Base-by-base conservation (phyloP, 2,329 filamentous ascomycete genomes). In the Neofusicoccum kwambonambiense region DNA sequence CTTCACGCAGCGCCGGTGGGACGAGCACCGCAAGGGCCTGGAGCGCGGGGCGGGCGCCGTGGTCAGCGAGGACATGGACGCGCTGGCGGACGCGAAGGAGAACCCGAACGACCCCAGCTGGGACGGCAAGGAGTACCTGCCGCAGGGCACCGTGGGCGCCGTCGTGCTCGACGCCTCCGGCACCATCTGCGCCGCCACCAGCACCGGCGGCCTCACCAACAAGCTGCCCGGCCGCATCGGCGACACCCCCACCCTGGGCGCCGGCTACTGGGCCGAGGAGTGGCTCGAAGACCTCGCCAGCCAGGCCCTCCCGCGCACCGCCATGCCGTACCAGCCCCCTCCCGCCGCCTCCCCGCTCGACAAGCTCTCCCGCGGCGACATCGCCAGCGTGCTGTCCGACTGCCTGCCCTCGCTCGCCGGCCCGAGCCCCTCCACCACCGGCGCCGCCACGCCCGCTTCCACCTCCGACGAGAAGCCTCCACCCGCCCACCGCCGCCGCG, bases 231-330 rank as follows among this genome's bases (percentile, higher is more conserved):
- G 92, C 0, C 83, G 93, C 19, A 89, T 96, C 68, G 93, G 93
- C 0, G 93, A 97, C 74, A 97, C 93, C 11, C 92, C 93, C 0
- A 90, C 89, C 0, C 80, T 93, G 0, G 93, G 93, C 0, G 90
- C 92, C 0, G 93, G 93, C 0, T 97, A 93, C 76, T 97, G 92
- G 92, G 92, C 93, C 0, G 93, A 96, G 74, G 86, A 93, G 69
- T 96, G 92, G 92, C 76, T 78, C 7, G 85, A 89, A 64, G 77
- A 81, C 1, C 49, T 64, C 31, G 13, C 47, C 13, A 42, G 19
- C 65, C 67, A 41, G 27, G 62, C 41, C n/a, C 52, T 19, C 12
- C 41, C 51, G 7, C 57, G 49, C 19, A n/a, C 58, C 3, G 64
- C 68, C 17, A 74, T 73, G 72, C 13, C 68, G 8, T 73, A 74